phyloP scores from a whole-genome alignment of 75 land plant genomes.

The Selaginella moellendorffii region DNA sequence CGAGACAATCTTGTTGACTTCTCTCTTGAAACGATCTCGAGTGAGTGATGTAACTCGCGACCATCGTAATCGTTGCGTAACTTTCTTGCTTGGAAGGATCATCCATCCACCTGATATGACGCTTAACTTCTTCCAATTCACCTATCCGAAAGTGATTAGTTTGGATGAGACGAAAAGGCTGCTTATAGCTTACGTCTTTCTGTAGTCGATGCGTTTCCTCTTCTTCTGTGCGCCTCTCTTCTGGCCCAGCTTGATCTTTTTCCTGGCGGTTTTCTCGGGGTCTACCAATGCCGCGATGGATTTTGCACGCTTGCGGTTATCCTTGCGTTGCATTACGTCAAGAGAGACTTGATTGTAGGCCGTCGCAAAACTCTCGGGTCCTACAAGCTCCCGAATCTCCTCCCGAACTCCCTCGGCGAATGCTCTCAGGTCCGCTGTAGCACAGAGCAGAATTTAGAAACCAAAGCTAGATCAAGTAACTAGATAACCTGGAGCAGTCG shows the following conservation, averaged over 20 bases:
- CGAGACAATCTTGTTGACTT: too few relatives aligned
- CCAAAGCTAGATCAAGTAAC: neutral
- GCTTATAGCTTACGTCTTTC: too few relatives aligned
- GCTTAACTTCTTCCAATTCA: too few relatives aligned
- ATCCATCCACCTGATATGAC: too few relatives aligned
- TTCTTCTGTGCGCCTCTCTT: conserved; percentile 71
- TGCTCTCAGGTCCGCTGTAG: conserved; percentile 50
- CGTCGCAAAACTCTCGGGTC: conserved; percentile 36
- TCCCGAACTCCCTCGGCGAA: conserved; percentile 44
- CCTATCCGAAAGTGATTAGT: too few relatives aligned
- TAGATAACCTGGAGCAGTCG: conserved; percentile 27
- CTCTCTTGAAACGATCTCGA: too few relatives aligned
- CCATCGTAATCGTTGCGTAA: too few relatives aligned
- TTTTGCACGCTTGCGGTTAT: conserved; percentile 48
- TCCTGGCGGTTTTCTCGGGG: conserved; percentile 68
- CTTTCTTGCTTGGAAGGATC: too few relatives aligned
- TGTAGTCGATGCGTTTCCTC: too few relatives aligned
- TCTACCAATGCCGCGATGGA: conserved; percentile 48
- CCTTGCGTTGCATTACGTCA: conserved; percentile 42
- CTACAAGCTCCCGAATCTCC: conserved; percentile 34
- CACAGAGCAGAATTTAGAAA: neutral
- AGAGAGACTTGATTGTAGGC: conserved; percentile 41
- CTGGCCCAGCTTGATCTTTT: conserved; percentile 47
- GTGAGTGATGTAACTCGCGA: too few relatives aligned
- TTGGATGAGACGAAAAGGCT: too few relatives aligned